These are phyloP conservation scores for Aspergillus diversus DNA, from an alignment of 495 filamentous ascomycete species.

Conservation along the genomic window DNA sequence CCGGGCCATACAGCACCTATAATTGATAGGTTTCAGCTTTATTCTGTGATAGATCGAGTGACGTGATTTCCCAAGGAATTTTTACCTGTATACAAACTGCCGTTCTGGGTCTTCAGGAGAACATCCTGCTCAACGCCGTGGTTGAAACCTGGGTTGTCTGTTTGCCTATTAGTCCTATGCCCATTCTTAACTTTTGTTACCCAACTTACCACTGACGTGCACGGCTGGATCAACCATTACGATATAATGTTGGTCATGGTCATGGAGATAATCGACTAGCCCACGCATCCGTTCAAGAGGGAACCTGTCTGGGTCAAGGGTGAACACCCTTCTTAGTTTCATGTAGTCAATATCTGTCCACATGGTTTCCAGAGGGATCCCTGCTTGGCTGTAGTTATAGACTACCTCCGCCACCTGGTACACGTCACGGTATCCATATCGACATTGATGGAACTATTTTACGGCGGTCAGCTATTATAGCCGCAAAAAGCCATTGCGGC, in stretches of 20 bases:
- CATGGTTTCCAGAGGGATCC: conserved; percentile 84
- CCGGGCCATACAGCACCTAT: conserved; percentile 81
- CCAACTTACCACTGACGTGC: conserved; percentile 39
- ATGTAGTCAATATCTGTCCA: conserved; percentile 91
- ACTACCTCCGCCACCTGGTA: conserved; percentile 80
- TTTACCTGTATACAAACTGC: conserved; percentile 67
- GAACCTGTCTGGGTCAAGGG: conserved; percentile 73
- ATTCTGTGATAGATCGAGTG: not conserved
- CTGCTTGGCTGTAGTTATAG: conserved; percentile 74
- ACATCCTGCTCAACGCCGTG: conserved; percentile 62
- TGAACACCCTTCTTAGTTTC: conserved; percentile 69
- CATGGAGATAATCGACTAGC: conserved; percentile 72
- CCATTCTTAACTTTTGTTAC: not conserved
- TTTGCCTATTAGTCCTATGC: not conserved
- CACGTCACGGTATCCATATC: conserved; percentile 78
- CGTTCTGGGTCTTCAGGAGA: conserved; percentile 68
- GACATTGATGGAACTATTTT: conserved; percentile 72
- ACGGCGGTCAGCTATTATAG: not conserved
- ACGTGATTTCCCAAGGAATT: not conserved
- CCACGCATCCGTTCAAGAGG: conserved; percentile 68
- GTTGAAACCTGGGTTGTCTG: conserved; percentile 66
- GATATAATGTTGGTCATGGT: conserved; percentile 75
- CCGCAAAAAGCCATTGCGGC: too few relatives aligned
- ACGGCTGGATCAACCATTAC: conserved; percentile 90
- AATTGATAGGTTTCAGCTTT: conserved; percentile 13